Conservation (phyloP, 768 basidiomycete species). For the Pleurotus platypus region DNA sequence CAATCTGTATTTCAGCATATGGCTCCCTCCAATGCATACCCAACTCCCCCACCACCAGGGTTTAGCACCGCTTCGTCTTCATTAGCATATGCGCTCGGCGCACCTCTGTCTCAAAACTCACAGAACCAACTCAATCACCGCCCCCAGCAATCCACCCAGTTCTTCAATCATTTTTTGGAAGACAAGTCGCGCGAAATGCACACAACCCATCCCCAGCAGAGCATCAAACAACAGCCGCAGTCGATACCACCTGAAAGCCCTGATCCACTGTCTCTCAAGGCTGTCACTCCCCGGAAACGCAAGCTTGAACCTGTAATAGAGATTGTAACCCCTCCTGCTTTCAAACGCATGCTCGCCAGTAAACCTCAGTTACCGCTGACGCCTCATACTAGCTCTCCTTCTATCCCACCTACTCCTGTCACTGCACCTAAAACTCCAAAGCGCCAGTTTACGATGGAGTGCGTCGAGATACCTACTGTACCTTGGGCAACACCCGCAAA, state of each 20-base stretch:
- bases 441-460: conserved; percentile 35
- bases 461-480: conserved; percentile 43
- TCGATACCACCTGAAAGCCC: conserved; percentile 41
- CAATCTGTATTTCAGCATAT: conserved; percentile 64
- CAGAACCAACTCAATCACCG: conserved; percentile 27
- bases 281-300: conserved; percentile 66
- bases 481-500: conserved; percentile 39
- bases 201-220: conserved; percentile 20
- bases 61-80: conserved; percentile 70
- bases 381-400: conserved; percentile 15
- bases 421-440: conserved; percentile 27
- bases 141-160: conserved; percentile 57
- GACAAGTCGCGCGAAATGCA: conserved; percentile 46
- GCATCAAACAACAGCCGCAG: conserved; percentile 14
- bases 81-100: conserved; percentile 68
- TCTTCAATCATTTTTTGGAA: conserved; percentile 66
- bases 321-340: conserved; percentile 55
- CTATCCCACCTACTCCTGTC: conserved; percentile 14
- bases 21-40: conserved; percentile 60
- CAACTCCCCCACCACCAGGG: conserved; percentile 66
- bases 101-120: conserved; percentile 26
- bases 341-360: conserved; percentile 45
- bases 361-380: conserved; percentile 25
- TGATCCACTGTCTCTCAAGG: conserved; percentile 47
- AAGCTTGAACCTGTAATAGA: conserved; percentile 43